Evolutionary conservation across 139 green algal genomes (phyloP).

Genomic region (Coelastrella sp.): DNA sequence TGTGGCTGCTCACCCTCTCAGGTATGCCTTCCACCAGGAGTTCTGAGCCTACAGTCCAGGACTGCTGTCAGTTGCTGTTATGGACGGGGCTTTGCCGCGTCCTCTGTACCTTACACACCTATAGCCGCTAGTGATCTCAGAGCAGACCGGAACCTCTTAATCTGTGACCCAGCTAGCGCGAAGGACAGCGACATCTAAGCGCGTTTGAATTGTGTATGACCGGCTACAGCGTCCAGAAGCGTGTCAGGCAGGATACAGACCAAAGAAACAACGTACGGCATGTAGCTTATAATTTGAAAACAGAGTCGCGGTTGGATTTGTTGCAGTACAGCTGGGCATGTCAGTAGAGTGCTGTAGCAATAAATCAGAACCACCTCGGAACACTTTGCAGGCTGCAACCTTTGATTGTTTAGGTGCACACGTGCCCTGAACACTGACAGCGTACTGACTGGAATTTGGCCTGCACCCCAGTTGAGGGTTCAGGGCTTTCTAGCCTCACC

Average conservation of each 20-base stretch:
- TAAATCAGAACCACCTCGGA: too few species aligned
- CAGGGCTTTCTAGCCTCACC: too few species aligned
- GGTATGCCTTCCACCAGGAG: constrained; percentile 75
- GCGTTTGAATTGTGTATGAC: not conserved
- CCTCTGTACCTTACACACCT: constrained; percentile 38
- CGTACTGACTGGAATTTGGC: too few species aligned
- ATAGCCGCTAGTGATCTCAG: constrained; percentile 66
- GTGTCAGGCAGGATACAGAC: not conserved
- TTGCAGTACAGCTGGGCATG: too few species aligned
- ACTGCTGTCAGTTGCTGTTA: not conserved
- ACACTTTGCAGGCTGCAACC: too few species aligned
- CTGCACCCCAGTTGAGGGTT: too few species aligned
- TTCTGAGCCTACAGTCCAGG: constrained; percentile 56
- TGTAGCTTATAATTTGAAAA: too few species aligned
- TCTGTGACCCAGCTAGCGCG: constrained; percentile 51
- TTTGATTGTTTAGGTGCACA: too few species aligned
- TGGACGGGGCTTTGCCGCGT: not conserved
- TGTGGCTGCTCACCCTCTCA: constrained; percentile 51
- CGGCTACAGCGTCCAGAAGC: not conserved
- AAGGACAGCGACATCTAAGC: constrained; percentile 58
- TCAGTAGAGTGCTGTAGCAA: too few species aligned
- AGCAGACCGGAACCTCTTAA: constrained; percentile 64
- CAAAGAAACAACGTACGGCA: not conserved
- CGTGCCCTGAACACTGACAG: too few species aligned
- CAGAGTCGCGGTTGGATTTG: too few species aligned